Conservation (phyloP, 805 yeast genomes). For the Huiozyma naganishii region DNA sequence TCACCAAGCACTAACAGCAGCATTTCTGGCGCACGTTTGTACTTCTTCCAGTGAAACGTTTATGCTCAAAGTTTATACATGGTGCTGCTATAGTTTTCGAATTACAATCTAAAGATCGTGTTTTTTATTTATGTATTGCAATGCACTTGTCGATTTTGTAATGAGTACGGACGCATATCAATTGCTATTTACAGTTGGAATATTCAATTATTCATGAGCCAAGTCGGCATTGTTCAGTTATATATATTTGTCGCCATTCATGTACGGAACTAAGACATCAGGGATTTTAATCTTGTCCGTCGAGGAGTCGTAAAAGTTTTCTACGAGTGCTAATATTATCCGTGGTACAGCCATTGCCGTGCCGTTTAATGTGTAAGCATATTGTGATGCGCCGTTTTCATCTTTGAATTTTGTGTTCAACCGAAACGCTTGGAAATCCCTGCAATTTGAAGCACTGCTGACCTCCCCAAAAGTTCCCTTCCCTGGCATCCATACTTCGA, state of each 20-base stretch:
- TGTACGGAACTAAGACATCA: conserved; percentile 50
- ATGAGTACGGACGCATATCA: background rate
- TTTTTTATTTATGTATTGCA: background rate
- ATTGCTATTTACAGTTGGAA: too few species aligned
- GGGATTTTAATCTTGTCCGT: conserved; percentile 54
- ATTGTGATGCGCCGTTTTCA: conserved; percentile 29
- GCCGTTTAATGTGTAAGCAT: conserved; percentile 81
- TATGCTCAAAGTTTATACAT: too few species aligned
- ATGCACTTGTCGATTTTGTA: background rate
- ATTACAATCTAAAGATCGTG: background rate
- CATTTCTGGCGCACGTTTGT: conserved; percentile 30
- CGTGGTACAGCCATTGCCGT: conserved; percentile 95
- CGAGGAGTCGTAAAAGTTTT: conserved; percentile 61
- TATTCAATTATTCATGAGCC: too few species aligned
- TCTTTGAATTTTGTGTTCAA: conserved; percentile 52
- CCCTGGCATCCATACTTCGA: conserved; percentile 98
- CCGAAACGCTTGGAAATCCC: conserved; percentile 82
- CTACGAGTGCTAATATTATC: conserved; percentile 79
- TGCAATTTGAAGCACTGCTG: conserved; percentile 83
- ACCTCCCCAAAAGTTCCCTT: conserved; percentile 88
- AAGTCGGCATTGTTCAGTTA: conserved; percentile 2
- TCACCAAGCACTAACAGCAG: conserved; percentile 79
- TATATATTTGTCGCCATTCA: conserved; percentile 48
- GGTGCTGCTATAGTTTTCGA: too few species aligned
- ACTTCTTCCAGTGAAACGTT: too few species aligned